Conservation (phyloP, 1,284 basidiomycete genomes). For the Apiotrichum domesticum region DNA sequence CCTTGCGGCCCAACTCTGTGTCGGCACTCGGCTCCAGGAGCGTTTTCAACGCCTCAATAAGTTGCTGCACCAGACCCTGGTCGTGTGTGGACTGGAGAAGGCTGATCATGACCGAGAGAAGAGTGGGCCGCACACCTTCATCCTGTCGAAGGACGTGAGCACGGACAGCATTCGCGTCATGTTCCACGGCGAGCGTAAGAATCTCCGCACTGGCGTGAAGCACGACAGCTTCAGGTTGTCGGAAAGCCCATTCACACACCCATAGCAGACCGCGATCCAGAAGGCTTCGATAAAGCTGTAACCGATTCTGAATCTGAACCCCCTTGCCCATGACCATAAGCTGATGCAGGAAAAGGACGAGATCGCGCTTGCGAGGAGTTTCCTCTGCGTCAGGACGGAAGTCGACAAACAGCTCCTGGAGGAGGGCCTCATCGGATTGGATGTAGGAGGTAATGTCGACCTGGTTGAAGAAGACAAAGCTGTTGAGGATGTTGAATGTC, state of each 20-base stretch:
- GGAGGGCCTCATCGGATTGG: conserved; percentile 67
- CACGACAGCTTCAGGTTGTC: conserved; percentile 52
- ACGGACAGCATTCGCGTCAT: conserved; percentile 82
- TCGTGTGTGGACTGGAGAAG: conserved; percentile 73
- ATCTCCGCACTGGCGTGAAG: conserved; percentile 83
- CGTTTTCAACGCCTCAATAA: conserved; percentile 81
- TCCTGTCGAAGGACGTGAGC: conserved; percentile 76
- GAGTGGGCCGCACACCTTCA: conserved; percentile 53
- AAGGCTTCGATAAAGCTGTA: conserved; percentile 78
- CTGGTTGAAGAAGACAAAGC: conserved; percentile 97
- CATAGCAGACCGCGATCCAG: conserved; percentile 83
- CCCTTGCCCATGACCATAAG: conserved; percentile 94
- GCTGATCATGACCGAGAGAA: conserved; percentile 68
- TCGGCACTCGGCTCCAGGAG: conserved; percentile 62
- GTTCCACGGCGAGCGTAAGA: conserved; percentile 78
- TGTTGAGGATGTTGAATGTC: conserved; percentile 93
- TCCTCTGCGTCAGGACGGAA: conserved; percentile 59
- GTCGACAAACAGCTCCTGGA: conserved; percentile 69
- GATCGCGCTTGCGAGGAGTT: conserved; percentile 51
- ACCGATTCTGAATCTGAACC: conserved; percentile 78
- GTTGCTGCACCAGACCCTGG: conserved; percentile 79
- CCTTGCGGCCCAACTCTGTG: conserved; percentile 42
- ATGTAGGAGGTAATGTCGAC: conserved; percentile 94
- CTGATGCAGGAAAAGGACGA: conserved; percentile 83
- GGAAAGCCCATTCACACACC: conserved; percentile 85